Base-by-base conservation (phyloP, 257 asterid species). In the Capsicum pubescens region DNA sequence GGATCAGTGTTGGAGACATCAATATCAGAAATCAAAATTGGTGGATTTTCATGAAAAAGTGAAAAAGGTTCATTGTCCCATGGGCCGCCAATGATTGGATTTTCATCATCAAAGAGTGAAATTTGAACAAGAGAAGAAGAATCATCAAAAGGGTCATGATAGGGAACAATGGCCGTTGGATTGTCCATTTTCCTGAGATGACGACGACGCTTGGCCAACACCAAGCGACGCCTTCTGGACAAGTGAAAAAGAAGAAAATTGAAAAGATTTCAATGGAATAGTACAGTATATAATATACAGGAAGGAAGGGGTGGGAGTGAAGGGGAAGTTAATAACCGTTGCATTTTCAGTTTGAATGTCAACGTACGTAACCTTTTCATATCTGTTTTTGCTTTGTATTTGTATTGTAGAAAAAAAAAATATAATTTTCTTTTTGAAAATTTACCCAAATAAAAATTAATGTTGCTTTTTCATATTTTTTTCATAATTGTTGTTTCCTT, bases 301-400 rank as follows among this genome's bases (percentile, higher is more conserved):
- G 3, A 39, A 39, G 44, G 44, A 36, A 57, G 59, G 63, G 56
- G 87, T 85, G 86, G 90, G 91, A 91, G 82, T 4, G 79, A 50
- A 68, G 71, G 35, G 84, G 88, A 89, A 64, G 92, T 92, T 89
- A 21, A 68, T n/a, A 17, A 86, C 94, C 88, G 89, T 90, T 90
- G 60, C 16, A 39, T 81, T 2, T 76, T 76, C 81, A 52, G 9
- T 76, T 76, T 54, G 48, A 76, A 52, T 76, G 52, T 76, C 15
- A 1, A 1, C 63, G 9, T 52, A 50, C 12, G n/a, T 19, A 72
- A 1, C 39, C 5, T 48, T 71, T 19, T n/a, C 3, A 19, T n/a
- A 42, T 71, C 59, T 19, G n/a, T 12, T 6, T n/a, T 3, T 0
- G 44, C 36, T 72, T 69, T 19, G 32, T 26, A 26, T 26, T 26